Conservation (phyloP, 306 rosid species). For the Dicorynia guianensis region DNA sequence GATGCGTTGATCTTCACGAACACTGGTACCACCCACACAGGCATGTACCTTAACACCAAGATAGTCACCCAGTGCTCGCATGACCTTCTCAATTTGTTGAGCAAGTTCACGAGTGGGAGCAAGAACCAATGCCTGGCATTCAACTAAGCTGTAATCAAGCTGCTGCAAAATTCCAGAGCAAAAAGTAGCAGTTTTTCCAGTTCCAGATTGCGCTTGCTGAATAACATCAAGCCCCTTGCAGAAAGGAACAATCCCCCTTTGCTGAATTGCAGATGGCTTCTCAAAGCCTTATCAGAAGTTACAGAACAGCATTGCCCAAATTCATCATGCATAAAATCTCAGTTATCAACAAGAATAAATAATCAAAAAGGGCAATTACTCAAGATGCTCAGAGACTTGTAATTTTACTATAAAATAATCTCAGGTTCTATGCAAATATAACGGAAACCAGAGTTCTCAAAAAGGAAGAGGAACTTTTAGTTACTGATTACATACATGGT, state of each 20-base stretch:
- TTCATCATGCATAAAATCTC: constrained; percentile 3
- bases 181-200: constrained; percentile 75
- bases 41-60: constrained; percentile 78
- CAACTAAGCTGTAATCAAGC: constrained; percentile 60
- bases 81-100: constrained; percentile 76
- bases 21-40: constrained; percentile 78
- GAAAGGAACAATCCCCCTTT: constrained; percentile 81
- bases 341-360: neutral
- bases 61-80: constrained; percentile 73
- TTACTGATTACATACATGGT: neutral
- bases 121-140: constrained; percentile 72
- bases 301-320: constrained; percentile 20
- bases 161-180: constrained; percentile 77
- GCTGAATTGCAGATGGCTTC: constrained; percentile 79
- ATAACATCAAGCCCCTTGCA: constrained; percentile 74
- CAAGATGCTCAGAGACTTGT: neutral
- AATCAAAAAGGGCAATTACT: neutral
- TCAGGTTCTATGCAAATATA: neutral
- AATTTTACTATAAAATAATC: neutral
- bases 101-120: constrained; percentile 80
- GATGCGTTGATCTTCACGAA: constrained; percentile 72
- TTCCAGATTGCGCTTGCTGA: constrained; percentile 80
- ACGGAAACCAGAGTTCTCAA: neutral
- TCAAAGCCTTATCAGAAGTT: constrained; percentile 57
- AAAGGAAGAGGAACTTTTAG: neutral